Evolutionary conservation across 306 rosid species (phyloP), one percentile per base, ranked within the genome.

Genomic region (Cucurbita pepo): DNA sequence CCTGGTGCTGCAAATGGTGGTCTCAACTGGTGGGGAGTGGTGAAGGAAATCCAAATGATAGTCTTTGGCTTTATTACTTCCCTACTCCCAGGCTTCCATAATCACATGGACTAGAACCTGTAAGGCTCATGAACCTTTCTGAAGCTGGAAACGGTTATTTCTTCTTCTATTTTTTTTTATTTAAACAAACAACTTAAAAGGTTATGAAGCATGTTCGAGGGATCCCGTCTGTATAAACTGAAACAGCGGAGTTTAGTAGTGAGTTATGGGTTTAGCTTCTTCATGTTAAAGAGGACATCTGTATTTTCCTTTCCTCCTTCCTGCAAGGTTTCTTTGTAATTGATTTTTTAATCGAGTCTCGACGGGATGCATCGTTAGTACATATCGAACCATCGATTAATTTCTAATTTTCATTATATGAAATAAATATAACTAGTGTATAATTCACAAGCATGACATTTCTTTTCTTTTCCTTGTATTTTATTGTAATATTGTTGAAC

Each of bases 31-130:
- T 94, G 99, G 99, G 95, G 86, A 74, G 83, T 94, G 80, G 88
- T 94, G 74, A 86, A 84, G 79, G 99, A 94, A 83, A 83, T 94
- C 72, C 97, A 91, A 80, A 89, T 94, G 96, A 94, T 94, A 71
- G 92, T 94, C 65, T 91, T 94, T 76, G 99, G 99, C 72, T 94
- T 94, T 76, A 89, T 94, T 77, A 89, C 92, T 55, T 91, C 99
- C 54, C 85, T 94, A 56, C 96, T 94, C 61, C 99, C 99, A 12
- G 99, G 97, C 50, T 91, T 94, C 81, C 99, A 91, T 84, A 88
- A 94, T 14, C 48, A 61, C 56, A 82, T 91, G 79, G 99, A 94
- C 64, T 91, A 82, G 80, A 56, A 53, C 54, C 7, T 55, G 43
- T 21, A 50, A 5, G 47, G 61, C 38, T 52, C 50, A 19, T 10